Base-by-base conservation (phyloP, 768 basidiomycete species). In the Rickenella mellea region DNA sequence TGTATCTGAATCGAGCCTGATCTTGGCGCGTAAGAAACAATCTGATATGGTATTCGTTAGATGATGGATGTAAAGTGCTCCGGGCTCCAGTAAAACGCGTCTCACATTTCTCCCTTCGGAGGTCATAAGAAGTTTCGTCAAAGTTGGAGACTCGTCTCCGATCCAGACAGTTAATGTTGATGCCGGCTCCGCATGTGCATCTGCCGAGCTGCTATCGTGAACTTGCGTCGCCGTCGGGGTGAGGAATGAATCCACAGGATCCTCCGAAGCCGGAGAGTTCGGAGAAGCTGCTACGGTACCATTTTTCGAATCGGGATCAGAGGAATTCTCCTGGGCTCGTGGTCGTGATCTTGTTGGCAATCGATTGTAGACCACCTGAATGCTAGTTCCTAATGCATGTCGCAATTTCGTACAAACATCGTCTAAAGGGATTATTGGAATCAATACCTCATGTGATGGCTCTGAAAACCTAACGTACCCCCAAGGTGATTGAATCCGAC, bases 71-170 rank as follows among this genome's bases (percentile, higher is more conserved):
- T 28, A 11, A 48, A 27, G 11, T n/a, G 5, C 20, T 24, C 8
- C 9, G 15, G 21, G 17, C 26, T 39, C 10, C 17, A 19, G 21
- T 14, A 35, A 2, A 19, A 22, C 9, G 24, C 10, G 4, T 11
- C 33, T 17, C 15, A 36, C 33, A 14, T 36, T 17, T 17, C 24
- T 17, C 9, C 33, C 33, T 10, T 22, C 33, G 15, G 33, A 36
- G 19, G 24, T 91, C 66, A 97, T 81, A 30, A 96, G 69, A 6
- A 97, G 58, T 52, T 97, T 97, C 7, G 85, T 83, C 29, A 97
- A 63, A 1, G 73, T 73, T 3, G 93, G 73, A 46, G 78, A 81
- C 58, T 96, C 88, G 17, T 71, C 71, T 1, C 94, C 94, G 30
- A 98, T 67, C 33, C 33, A 36, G 12, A 36, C 4, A 3, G 33